Evolutionary conservation across 208 protist genomes (phyloP), one percentile per base, ranked within the genome.

Genomic region (Leishmania major): DNA sequence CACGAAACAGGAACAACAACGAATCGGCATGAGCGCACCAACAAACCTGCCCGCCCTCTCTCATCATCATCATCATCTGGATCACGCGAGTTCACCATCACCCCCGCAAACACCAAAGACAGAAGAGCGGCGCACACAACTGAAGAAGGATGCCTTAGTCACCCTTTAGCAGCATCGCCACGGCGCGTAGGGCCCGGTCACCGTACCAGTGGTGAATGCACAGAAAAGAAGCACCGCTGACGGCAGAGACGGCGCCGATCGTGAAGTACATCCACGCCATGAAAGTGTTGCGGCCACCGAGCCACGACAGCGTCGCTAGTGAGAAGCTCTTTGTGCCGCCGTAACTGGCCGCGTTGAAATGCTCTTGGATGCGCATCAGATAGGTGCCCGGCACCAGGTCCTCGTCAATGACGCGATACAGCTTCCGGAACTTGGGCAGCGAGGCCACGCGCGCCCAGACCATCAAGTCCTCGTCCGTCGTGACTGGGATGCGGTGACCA

Each of bases 401-500:
- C 19, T 79, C 70, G 64, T 96, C 80, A 66, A 99, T 98, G 62
- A 96, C 90, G 55, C 98, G 91, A 87, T 98, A 98, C n/a, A 99
- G 96, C 90, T 99, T 99, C 53, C 98, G 96, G 88, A 99, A 99
- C 43, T 82, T 97, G 47, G 99, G 98, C 37, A 99, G 84, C 28
- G 94, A 97, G 13, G 99, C 98, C 11, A 94, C 92, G 49, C 98
- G 93, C 89, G 99, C 99, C 99, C 99, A 99, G 67, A 99, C 99
- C 81, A 99, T 99, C 53, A 99, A 97, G 85, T 99, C 97, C 84
- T 99, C 96, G 91, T 99, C 97, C 60, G 93, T 97, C 10, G 88
- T 90, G 17, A 95, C 87, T 3, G 96, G 95, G 28, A 98, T 90
- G 62, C 77, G 79, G 81, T 98, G 96, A 1, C 94, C 93, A 10